phyloP scores from a whole-genome alignment of 2,329 filamentous ascomycete genomes.

The Neophaeococcomyces aloes region DNA sequence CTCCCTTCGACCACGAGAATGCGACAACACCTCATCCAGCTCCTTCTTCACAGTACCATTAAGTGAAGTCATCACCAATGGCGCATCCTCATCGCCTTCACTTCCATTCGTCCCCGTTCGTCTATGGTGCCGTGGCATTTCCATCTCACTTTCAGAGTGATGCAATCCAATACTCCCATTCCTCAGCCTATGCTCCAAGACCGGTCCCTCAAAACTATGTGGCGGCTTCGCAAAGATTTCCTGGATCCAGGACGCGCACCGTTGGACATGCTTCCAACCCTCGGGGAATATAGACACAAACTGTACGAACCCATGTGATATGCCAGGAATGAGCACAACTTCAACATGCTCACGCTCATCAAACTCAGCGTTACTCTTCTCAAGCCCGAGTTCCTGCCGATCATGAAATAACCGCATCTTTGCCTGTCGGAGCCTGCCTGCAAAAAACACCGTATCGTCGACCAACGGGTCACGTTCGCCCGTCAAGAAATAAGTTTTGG shows the following conservation, averaged over 20 bases:
- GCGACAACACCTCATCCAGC: slow-evolving; percentile 7
- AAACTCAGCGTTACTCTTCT: slow-evolving; percentile 47
- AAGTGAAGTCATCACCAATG: slow-evolving; percentile 21
- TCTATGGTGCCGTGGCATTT: slow-evolving; percentile 18
- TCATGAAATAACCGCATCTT: slow-evolving; percentile 50
- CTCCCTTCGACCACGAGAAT: slow-evolving; percentile 14
- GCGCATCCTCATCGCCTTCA: slow-evolving; percentile 20
- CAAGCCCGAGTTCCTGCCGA: slow-evolving; percentile 46
- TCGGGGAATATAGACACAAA: slow-evolving; percentile 82
- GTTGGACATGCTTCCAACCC: slow-evolving; percentile 76
- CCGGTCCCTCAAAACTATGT: slow-evolving; percentile 34
- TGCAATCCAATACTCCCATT: slow-evolving; percentile 9
- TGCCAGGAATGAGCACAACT: slow-evolving; percentile 74
- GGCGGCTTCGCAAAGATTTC: slow-evolving; percentile 54
- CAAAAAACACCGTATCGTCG: slow-evolving; percentile 94
- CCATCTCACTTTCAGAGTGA: slow-evolving; percentile 5
- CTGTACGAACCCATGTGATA: slow-evolving; percentile 88
- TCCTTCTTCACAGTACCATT: slow-evolving; percentile 11
- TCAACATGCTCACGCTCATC: slow-evolving; percentile 67
- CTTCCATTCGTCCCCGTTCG: slow-evolving; percentile 36
- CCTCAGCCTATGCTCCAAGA: slow-evolving; percentile 24
- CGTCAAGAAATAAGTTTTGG: slow-evolving; percentile 87
- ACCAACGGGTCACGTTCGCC: slow-evolving; percentile 92
- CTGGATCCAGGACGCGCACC: slow-evolving; percentile 70
- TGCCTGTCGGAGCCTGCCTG: slow-evolving; percentile 72